These are phyloP conservation scores for Rhinocladiella similis DNA, from an alignment of 2,329 filamentous ascomycete species.

Conservation along the genomic window DNA sequence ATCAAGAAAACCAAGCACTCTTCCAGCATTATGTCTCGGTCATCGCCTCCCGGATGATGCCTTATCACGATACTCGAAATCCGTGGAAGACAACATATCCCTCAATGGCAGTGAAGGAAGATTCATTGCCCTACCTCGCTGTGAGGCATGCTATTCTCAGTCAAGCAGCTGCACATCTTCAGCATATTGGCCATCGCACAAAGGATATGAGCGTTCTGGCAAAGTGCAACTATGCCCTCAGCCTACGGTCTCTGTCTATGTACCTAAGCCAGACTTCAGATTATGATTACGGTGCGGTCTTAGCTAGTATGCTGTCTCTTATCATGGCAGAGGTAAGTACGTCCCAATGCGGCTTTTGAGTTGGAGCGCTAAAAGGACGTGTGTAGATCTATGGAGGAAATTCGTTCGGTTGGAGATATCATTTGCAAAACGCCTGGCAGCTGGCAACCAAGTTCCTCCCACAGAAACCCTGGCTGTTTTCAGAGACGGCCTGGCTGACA, in stretches of 20 bases:
- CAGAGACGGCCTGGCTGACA: not conserved
- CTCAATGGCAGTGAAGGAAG: not conserved
- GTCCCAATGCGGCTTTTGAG: not conserved
- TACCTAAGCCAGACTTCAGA: not conserved
- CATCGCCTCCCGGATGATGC: not conserved
- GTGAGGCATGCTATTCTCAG: not conserved
- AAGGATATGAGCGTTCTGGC: not conserved
- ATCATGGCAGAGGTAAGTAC: not conserved
- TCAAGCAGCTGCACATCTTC: not conserved
- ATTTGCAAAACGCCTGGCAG: not conserved
- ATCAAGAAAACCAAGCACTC: not conserved
- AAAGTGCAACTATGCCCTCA: not conserved
- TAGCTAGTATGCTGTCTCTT: not conserved
- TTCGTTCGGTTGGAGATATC: not conserved
- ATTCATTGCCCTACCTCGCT: not conserved
- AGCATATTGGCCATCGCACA: not conserved
- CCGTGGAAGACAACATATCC: not conserved
- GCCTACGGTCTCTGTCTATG: not conserved
- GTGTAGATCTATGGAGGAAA: not conserved
- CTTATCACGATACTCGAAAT: not conserved
- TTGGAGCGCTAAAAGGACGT: not conserved
- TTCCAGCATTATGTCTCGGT: not conserved
- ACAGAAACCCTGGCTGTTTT: not conserved
- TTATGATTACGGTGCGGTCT: not conserved
- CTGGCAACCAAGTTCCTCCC: not conserved